Base-by-base conservation (phyloP, 768 basidiomycete species). In the Tricholoma hemisulphureum region DNA sequence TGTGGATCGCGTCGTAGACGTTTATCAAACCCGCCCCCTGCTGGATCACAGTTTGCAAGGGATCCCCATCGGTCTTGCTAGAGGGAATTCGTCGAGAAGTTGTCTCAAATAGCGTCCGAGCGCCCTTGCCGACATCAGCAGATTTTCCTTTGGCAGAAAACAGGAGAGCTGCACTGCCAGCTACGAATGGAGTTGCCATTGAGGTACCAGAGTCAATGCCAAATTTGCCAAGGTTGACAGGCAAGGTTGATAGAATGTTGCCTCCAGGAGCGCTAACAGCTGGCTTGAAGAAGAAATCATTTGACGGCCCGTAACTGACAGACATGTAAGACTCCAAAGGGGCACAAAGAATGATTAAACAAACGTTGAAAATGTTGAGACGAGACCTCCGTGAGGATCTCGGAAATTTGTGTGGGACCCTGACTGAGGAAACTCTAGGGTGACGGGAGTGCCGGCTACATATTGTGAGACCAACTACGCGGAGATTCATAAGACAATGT, bases 241-340 rank as follows among this genome's bases (percentile, higher is more conserved):
- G 81, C 29, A 75, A 66, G 2, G 80, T 80, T 0, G 79, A 80
- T 21, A 82, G 62, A 54, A 82, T 81, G 64, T 79, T 77, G 0
- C 80, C 81, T 18, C 83, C 83, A 0, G 82, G 82, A 10, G 83
- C 79, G 28, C 81, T 72, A 51, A 85, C 66, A n/a, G 81, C 73
- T 6, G 83, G 81, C 56, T 83, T 83, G 75, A 81, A 80, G 75
- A 81, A 80, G 60, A 84, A 73, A 63, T 87, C 85, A 64, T 84
- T 80, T 8, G 82, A 77, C 1, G 85, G 86, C 2, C 86, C 86
- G 55, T 81, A 84, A 50, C 78, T 77, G 34, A 23, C 35, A 7
- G 26, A 31, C 18, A 35, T 23, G 34, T 13, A 61, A 20, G 11
- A 23, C n/a, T 43, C 14, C 26, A 32, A n/a, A n/a, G 10, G 28